phyloP scores from a whole-genome alignment of 176 grass and related monocot genomes.

The Otatea glauca region DNA sequence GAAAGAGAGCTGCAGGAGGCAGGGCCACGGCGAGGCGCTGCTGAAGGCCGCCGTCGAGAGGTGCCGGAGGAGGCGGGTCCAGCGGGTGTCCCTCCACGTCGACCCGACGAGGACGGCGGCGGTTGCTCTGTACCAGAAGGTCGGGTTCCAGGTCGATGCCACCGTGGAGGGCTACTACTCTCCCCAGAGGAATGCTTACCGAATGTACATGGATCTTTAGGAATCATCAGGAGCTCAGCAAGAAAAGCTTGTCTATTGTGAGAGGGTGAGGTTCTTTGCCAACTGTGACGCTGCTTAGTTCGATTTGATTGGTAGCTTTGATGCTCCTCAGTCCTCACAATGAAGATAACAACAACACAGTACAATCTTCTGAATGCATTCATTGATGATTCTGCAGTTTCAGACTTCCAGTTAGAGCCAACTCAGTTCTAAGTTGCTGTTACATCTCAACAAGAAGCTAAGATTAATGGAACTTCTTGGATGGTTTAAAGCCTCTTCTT shows the following conservation, averaged over 20 bases:
- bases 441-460: not conserved
- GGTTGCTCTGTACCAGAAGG: constrained; percentile 75
- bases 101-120: constrained; percentile 74
- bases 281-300: not conserved
- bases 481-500: not conserved
- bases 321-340: not conserved
- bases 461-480: not conserved
- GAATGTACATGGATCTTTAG: constrained; percentile 90
- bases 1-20: constrained; percentile 80
- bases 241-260: not conserved
- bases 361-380: not conserved
- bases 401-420: not conserved
- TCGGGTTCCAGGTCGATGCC: constrained; percentile 74
- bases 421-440: not conserved
- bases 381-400: not conserved
- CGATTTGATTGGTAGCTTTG: not conserved
- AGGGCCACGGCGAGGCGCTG: constrained; percentile 83
- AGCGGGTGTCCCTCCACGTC: constrained; percentile 77
- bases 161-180: constrained; percentile 74
- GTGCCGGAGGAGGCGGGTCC: constrained; percentile 65
- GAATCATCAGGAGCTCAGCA: not conserved
- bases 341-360: not conserved
- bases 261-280: not conserved
- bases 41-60: constrained; percentile 67
- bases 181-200: constrained; percentile 69